phyloP scores from a whole-genome alignment of 371 early-diverging fungal genomes.

The Actinomucor elegans region DNA sequence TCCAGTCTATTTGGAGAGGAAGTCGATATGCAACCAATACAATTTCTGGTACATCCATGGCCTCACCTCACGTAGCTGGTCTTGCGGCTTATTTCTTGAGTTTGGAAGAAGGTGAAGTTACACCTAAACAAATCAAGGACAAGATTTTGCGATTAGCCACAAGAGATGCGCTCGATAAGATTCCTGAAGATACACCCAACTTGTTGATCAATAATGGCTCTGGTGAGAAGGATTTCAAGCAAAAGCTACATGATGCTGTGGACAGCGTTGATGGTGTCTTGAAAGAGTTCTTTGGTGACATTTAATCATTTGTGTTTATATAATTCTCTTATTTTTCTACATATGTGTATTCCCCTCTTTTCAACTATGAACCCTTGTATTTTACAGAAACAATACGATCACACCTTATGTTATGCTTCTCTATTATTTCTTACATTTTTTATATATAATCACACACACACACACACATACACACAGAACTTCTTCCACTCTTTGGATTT shows the following conservation, averaged over 20 bases:
- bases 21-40: constrained; percentile 74
- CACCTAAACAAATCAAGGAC: constrained; percentile 81
- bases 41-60: constrained; percentile 92
- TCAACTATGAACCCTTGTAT: background rate
- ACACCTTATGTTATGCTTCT: constrained; percentile 1
- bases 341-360: constrained; percentile 6
- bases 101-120: constrained; percentile 55
- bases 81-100: constrained; percentile 88
- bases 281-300: constrained; percentile 20
- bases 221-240: constrained; percentile 15
- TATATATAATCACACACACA: constrained; percentile 1
- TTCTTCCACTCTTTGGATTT: no score
- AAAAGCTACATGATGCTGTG: constrained; percentile 6
- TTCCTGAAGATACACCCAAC: constrained; percentile 77
- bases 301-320: constrained; percentile 7
- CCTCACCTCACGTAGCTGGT: constrained; percentile 96
- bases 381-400: background rate
- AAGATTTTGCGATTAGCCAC: constrained; percentile 69
- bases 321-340: background rate
- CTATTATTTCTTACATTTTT: background rate
- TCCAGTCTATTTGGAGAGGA: constrained; percentile 90
- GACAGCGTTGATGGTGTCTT: constrained; percentile 10
- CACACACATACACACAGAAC: no score
- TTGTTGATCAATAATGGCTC: constrained; percentile 76
- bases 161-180: constrained; percentile 60